Base-by-base conservation (phyloP, 1,284 basidiomycete species). In the Tetrapyrgos nigripes region DNA sequence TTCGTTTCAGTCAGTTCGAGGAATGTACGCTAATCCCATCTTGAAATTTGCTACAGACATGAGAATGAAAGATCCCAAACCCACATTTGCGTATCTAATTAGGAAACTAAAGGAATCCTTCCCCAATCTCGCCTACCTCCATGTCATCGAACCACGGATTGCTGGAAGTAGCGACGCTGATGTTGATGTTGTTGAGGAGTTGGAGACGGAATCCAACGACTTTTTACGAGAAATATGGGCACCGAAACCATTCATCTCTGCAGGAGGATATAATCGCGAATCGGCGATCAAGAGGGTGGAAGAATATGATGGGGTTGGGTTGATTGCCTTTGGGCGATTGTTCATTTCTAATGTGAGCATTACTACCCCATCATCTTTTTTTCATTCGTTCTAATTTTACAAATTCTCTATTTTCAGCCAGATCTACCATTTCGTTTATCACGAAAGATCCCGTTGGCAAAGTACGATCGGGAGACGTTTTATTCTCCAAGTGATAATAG, bases 61-160 rank as follows among this genome's bases (percentile, higher is more conserved):
- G 73, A 59, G 72, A 21, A 74, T 76, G 72, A 58, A 68, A 11
- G 74, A 82, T 44, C 83, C 77, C 0, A 60, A 74, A 44, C 69
- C 73, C 2, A 70, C 68, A 10, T 77, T 75, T 62, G 55, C 66
- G 17, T 61, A 73, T 60, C 49, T 76, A 13, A 61, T 70, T 23
- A 40, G 44, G 1, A 53, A 64, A 14, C 57, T 76, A 43, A 56
- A 58, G 8, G 52, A 59, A 10, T 56, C 61, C 2, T 70, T 75
- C 64, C 79, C 82, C 21, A 62, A 74, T 8, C 71, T 84, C 5
- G 82, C 79, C 10, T 85, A 83, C 63, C 58, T 84, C 33, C 84
- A 86, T 65, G 69, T 76, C 31, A 68, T 79, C 37, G 81, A 83
- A 65, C 68, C 75, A 1, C 11, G 77, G 14, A 64, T 74, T 13